Conservation (phyloP, 176 grass and related monocot genomes). For the Guadua angustifolia region DNA sequence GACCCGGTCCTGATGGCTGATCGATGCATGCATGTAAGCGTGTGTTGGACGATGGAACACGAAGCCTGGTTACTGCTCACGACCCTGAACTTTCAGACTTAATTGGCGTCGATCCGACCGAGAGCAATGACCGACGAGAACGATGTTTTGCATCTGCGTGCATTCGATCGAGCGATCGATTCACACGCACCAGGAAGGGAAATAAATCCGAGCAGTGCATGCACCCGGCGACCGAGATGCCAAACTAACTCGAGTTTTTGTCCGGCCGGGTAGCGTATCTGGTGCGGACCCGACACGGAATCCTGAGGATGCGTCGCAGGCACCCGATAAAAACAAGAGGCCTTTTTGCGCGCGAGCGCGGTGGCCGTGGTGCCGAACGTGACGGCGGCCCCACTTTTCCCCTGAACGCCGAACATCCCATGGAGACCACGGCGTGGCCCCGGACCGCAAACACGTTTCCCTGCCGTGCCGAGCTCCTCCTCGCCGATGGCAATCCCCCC, state of each 20-base stretch:
- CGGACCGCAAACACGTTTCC: constrained; percentile 5
- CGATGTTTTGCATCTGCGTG: background rate
- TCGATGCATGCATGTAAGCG: background rate
- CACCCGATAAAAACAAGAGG: background rate
- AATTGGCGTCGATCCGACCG: background rate
- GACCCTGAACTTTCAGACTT: background rate
- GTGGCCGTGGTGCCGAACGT: background rate
- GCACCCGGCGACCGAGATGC: background rate
- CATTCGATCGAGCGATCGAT: background rate
- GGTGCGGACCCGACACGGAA: background rate
- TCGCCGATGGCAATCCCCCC: background rate
- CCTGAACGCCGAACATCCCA: background rate
- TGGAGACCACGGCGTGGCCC: background rate
- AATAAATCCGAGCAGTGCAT: background rate
- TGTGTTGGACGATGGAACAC: background rate
- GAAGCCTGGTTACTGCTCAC: background rate
- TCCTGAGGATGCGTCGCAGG: background rate
- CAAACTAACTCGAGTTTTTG: constrained; percentile 16
- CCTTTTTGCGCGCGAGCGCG: background rate
- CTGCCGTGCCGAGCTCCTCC: background rate
- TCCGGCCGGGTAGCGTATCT: background rate
- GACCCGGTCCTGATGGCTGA: background rate
- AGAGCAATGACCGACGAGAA: background rate
- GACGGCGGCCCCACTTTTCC: background rate
- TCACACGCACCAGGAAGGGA: background rate